phyloP scores from a whole-genome alignment of 2,329 filamentous ascomycete species.

The Colletotrichum lentis region DNA sequence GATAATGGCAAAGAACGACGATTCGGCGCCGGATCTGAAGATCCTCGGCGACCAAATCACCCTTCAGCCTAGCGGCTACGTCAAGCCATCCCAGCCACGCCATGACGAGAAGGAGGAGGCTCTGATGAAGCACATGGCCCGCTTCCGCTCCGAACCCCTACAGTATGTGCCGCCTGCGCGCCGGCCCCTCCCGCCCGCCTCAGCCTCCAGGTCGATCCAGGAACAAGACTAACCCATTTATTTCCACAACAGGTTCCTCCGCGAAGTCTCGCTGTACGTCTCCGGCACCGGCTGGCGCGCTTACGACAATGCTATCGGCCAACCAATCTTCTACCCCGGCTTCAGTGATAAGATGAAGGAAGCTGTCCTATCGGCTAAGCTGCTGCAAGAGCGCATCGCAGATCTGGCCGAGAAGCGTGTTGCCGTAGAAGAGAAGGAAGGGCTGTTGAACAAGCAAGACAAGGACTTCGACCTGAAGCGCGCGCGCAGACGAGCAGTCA shows the following conservation, averaged over 20 bases:
- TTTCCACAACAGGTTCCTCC: conserved; percentile 72
- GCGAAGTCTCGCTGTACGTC: conserved; percentile 91
- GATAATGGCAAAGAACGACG: conserved; percentile 51
- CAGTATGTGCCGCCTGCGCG: conserved; percentile 53
- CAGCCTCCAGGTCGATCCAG: conserved; percentile 17
- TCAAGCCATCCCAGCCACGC: conserved; percentile 56
- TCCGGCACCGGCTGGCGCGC: conserved; percentile 94
- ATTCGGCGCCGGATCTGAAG: conserved; percentile 74
- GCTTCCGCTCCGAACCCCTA: conserved; percentile 77
- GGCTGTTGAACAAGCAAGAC: conserved; percentile 67
- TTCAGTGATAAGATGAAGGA: conserved; percentile 91
- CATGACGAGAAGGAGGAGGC: conserved; percentile 70
- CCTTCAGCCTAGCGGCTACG: conserved; percentile 75
- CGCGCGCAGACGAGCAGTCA: conserved; percentile 65
- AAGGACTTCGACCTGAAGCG: conserved; percentile 62
- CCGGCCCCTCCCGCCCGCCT: conserved; percentile 3
- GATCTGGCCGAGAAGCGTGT: conserved; percentile 80
- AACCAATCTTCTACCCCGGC: conserved; percentile 90
- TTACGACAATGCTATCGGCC: conserved; percentile 89
- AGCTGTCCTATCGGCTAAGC: conserved; percentile 76
- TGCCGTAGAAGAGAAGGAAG: conserved; percentile 78
- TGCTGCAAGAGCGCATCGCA: conserved; percentile 77
- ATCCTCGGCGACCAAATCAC: conserved; percentile 79
- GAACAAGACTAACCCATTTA: conserved; percentile 27
- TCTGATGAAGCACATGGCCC: conserved; percentile 82